Base-by-base conservation (phyloP, 495 filamentous ascomycete genomes). In the Aspergillus carlsbadensis region DNA sequence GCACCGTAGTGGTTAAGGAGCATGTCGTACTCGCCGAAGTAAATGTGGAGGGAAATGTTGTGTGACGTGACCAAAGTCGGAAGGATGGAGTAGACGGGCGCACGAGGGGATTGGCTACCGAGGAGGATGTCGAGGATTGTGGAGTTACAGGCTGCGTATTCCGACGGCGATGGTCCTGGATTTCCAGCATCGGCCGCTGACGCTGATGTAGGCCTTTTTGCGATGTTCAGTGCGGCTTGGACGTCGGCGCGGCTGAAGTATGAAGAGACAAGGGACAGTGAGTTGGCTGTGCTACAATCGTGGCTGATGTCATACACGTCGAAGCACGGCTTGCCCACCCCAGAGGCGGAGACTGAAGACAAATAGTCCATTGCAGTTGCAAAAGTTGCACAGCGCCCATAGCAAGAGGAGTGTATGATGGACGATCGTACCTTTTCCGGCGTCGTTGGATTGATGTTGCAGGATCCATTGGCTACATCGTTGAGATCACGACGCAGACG, bases 11-110 rank as follows among this genome's bases (percentile, higher is more conserved):
- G 70, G 36, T 75, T 77, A 54, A 74, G 56, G 31, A 76, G 40
- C 64, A 76, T 65, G 57, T 77, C 74, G 61, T 66, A 60, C 36
- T 76, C 69, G 15, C 74, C 74, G 21, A 64, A 65, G 49, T 72
- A 77, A 34, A 77, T 40, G 51, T 76, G 70, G 11, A 77, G 58
- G 11, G 65, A 63, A 54, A 75, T 49, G 14, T 71, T 76, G 42
- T 72, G 52, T 10, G 56, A 48, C 0, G 64, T 74, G 18, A 77
- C 47, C 39, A 77, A 56, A 7, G 42, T 42, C 1, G 71, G 74
- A 17, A 76, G 61, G 17, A 78, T 48, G 6, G 29, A 26, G 54
- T 76, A 75, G 10, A 63, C 69, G 1, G 70, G 70, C 5, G 69
- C 62, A 1, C 57, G 48, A 13, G 65, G 60, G 14, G 60, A 52